A percentile compares a stretch with the other conserved stretches of the same genome.
Evolutionary conservation across 1,284 basidiomycete genomes (phyloP).

Genomic region (Malassezia caprae): DNA sequence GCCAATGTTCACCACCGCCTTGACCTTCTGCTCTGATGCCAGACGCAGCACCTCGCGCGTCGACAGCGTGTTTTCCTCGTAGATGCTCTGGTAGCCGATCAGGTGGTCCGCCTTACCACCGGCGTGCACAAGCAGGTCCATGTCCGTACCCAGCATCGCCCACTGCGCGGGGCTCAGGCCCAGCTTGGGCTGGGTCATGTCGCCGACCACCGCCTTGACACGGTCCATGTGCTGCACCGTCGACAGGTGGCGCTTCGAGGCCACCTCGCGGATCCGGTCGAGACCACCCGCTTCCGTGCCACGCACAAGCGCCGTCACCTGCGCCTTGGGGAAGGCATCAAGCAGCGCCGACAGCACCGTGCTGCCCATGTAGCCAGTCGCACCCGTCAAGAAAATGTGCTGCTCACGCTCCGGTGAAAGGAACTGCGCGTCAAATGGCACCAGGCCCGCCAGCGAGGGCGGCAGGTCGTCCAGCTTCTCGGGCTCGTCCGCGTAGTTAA

Average conservation of each 20-base stretch:
- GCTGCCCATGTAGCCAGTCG: conserved; percentile 47
- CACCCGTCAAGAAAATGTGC: conserved; percentile 45
- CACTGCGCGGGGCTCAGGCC: conserved; percentile 43
- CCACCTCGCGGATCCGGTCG: conserved; percentile 30
- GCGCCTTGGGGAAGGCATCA: conserved; percentile 28
- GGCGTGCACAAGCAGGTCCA: conserved; percentile 44
- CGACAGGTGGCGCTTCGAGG: conserved; percentile 7
- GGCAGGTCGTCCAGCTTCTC: conserved; percentile 20
- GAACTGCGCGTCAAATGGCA: conserved; percentile 15
- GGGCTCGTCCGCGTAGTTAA: conserved; percentile 18
- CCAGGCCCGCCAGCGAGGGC: conserved; percentile 9
- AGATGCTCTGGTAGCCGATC: conserved; percentile 47
- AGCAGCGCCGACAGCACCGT: conserved; percentile 43
- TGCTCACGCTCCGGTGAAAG: conserved; percentile 22
- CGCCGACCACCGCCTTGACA: conserved; percentile 19
- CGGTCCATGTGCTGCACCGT: conserved; percentile 19
- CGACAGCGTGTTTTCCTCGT: conserved; percentile 44
- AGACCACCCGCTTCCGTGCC: conserved; percentile 45
- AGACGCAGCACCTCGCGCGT: conserved; percentile 49
- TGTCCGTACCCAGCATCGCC: conserved; percentile 32
- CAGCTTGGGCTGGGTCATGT: conserved; percentile 42
- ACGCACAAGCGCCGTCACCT: conserved; percentile 46
- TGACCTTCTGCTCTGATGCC: conserved; percentile 35
- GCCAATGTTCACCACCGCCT: conserved; percentile 45
- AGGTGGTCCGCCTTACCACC: conserved; percentile 48